Evolutionary conservation across 441 rosid genomes (phyloP).

Genomic region (Biscutella laevigata): DNA sequence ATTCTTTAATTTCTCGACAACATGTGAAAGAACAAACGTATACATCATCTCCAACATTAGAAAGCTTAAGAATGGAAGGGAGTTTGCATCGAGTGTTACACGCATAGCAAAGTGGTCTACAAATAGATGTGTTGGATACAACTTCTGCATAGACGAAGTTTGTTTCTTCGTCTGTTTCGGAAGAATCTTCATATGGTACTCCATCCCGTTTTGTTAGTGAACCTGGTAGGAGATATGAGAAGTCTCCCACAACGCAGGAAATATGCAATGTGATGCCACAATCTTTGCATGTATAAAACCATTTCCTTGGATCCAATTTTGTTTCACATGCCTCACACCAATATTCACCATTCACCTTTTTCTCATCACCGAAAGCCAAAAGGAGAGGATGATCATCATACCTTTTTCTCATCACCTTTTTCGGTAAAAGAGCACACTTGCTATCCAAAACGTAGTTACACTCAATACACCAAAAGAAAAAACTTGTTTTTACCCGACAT

Average conservation of each 20-base stretch:
- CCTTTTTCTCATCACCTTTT: background rate
- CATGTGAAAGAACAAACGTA: background rate
- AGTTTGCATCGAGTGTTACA: background rate
- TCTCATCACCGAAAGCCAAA: slow-evolving; percentile 4
- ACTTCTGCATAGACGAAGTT: too few relatives aligned
- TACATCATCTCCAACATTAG: background rate
- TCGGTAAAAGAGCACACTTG: background rate
- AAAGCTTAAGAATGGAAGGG: background rate
- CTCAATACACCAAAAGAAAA: background rate
- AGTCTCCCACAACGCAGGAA: background rate
- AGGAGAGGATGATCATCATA: slow-evolving; percentile 15
- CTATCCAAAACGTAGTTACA: background rate
- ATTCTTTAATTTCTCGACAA: too few relatives aligned
- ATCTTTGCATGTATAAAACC: slow-evolving; percentile 6
- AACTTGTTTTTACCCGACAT: background rate
- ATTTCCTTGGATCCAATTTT: background rate
- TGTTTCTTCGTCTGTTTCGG: too few relatives aligned
- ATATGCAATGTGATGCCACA: slow-evolving; percentile 7
- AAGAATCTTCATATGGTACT: too few relatives aligned
- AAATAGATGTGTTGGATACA: background rate
- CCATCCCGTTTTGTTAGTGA: too few relatives aligned
- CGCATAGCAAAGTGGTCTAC: background rate
- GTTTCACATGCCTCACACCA: slow-evolving; percentile 24
- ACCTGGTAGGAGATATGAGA: slow-evolving; percentile 7
- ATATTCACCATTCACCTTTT: background rate